Percentiles rank a stretch among this genome's conserved stretches.
Evolutionary conservation across 1,284 basidiomycete species (phyloP).

Genomic region (Pisolithus thermaeus): DNA sequence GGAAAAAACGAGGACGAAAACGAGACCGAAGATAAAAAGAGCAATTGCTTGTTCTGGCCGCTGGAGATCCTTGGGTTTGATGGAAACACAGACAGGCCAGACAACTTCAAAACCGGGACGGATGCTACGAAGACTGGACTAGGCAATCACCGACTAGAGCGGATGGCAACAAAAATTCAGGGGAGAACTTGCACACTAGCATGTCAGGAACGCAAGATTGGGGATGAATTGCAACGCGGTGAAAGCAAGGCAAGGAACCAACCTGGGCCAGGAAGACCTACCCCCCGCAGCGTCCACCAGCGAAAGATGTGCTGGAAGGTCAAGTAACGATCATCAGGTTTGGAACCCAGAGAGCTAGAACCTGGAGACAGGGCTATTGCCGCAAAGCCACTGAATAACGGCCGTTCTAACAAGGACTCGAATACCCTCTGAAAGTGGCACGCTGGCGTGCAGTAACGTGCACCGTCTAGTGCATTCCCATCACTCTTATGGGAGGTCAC

Average conservation of each 20-base stretch:
- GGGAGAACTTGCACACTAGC: conserved; percentile 13
- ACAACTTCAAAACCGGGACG: conserved; percentile 19
- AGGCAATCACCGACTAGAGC: conserved; percentile 28
- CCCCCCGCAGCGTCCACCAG: conserved; percentile 20
- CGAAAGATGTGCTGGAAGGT: conserved; percentile 12
- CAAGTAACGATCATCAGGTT: conserved; percentile 24
- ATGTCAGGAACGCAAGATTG: conserved; percentile 18
- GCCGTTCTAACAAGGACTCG: too few species aligned
- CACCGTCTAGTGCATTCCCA: too few species aligned
- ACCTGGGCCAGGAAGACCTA: conserved; percentile 15
- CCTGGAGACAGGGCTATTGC: too few species aligned
- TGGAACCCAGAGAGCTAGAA: too few species aligned
- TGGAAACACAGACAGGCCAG: conserved; percentile 18
- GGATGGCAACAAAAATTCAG: conserved; percentile 7
- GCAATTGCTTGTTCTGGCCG: conserved; percentile 30
- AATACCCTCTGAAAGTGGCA: too few species aligned
- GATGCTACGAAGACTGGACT: conserved; percentile 24
- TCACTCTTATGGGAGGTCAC: not conserved
- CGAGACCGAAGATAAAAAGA: conserved; percentile 35
- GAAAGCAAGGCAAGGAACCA: conserved; percentile 32
- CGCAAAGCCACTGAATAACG: not conserved
- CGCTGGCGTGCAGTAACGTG: too few species aligned
- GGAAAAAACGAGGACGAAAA: conserved; percentile 40
- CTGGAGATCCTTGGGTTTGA: conserved; percentile 24
- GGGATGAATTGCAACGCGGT: conserved; percentile 31